Base-by-base conservation (phyloP, 2,329 filamentous ascomycete species). In the Penicillium sp. region DNA sequence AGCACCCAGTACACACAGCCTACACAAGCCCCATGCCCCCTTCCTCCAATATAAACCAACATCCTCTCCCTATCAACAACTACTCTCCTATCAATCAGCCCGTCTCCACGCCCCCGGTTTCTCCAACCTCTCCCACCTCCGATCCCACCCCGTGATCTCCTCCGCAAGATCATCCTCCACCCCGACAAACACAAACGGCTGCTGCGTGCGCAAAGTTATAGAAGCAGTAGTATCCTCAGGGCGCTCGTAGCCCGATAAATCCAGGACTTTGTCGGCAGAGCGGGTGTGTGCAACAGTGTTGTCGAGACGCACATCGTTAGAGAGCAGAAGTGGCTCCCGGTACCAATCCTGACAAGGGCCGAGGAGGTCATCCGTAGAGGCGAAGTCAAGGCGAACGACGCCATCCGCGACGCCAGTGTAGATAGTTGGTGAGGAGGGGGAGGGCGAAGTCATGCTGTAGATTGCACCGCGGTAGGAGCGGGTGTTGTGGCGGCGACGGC, bases 401-500 rank as follows among this genome's bases (percentile, higher is more conserved):
- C 69, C 67, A 33, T 71, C 67, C 29, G 69, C 67, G 15, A 74
- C 59, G 2, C 72, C 72, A 13, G 70, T 67, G 51, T 73, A 75
- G 17, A 75, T 56, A 4, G 72, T 73, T 22, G 70, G 65, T 0
- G 72, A 75, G 29, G 68, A 65, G 8, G 69, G 63, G 3, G 72
- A 75, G 3, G 72, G 72, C 1, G 68, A 67, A 8, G 69, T 71
- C 56, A 75, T 67, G 15, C 65, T 67, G 53, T 75, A 75, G 21
- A 75, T 67, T 5, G 71, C 66, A 3, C 72, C 72, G 10, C 70
- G 65, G 60, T 75, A 74, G 6, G 64, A n/a, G n/a, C n/a, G n/a
- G n/a, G n/a, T n/a, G n/a, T n/a, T n/a, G n/a, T n/a, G n/a, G n/a
- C n/a, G n/a, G n/a, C n/a, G 57, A 17, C 55, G 58, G 38, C 48